Evolutionary conservation across 345 rosid species (phyloP).

Genomic region (Psidium guajava): DNA sequence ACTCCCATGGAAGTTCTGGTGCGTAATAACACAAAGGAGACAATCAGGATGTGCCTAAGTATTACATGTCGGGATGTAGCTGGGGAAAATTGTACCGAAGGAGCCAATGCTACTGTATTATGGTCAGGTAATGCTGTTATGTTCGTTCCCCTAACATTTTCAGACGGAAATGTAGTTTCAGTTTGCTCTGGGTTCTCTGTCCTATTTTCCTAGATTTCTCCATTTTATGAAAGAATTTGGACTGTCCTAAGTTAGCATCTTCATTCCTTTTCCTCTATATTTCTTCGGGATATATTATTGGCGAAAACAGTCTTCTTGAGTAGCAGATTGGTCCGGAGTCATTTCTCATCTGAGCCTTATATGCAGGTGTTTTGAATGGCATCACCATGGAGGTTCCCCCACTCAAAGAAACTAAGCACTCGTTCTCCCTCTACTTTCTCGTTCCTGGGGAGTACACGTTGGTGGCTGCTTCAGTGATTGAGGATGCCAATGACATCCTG

Average conservation of each 20-base stretch:
- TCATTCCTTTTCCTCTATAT: neutral
- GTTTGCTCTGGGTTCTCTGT: neutral
- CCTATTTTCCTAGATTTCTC: neutral
- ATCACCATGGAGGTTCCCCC: slow-evolving; percentile 73
- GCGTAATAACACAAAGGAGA: slow-evolving; percentile 83
- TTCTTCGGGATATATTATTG: neutral
- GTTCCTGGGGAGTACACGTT: slow-evolving; percentile 92
- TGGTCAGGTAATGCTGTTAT: slow-evolving; percentile 63
- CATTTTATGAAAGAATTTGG: neutral
- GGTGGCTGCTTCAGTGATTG: slow-evolving; percentile 79
- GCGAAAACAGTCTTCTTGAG: neutral
- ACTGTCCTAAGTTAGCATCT: neutral
- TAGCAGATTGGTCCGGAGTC: neutral
- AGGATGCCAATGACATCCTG: slow-evolving; percentile 72
- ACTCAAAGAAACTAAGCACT: slow-evolving; percentile 56
- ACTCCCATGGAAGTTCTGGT: slow-evolving; percentile 85
- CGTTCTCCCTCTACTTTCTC: slow-evolving; percentile 77
- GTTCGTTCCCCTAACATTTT: neutral
- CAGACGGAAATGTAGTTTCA: neutral
- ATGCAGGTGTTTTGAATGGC: slow-evolving; percentile 64
- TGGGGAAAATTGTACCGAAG: slow-evolving; percentile 88
- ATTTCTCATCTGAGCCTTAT: neutral
- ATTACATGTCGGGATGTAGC: slow-evolving; percentile 90
- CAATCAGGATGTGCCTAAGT: slow-evolving; percentile 68
- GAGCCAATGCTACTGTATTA: slow-evolving; percentile 70